Evolutionary conservation across 768 basidiomycete genomes (phyloP).

Genomic region (Naganishia vaughanmartiniae): DNA sequence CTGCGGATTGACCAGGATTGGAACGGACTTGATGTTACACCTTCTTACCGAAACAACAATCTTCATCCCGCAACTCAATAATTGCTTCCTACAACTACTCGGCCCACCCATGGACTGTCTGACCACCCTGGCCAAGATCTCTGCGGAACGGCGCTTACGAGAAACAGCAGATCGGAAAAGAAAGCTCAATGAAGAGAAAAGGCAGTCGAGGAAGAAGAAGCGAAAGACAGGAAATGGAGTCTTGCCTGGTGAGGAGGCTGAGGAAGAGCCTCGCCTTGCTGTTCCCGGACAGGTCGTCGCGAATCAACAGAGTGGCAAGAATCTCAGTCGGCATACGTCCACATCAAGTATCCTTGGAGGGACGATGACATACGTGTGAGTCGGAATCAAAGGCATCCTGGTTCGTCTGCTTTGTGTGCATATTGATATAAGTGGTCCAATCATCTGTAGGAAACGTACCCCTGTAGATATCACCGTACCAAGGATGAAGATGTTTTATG

Average conservation of each 20-base stretch:
- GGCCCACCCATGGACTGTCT: slow-evolving; percentile 66
- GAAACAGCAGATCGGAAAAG: slow-evolving; percentile 22
- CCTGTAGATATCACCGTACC: slow-evolving; percentile 35
- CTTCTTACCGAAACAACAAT: slow-evolving; percentile 64
- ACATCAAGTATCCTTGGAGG: background rate
- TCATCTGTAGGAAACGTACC: slow-evolving; percentile 33
- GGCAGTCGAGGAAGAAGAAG: background rate
- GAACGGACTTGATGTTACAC: slow-evolving; percentile 67
- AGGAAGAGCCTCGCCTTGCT: slow-evolving; percentile 45
- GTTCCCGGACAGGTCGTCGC: slow-evolving; percentile 35
- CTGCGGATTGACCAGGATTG: slow-evolving; percentile 59
- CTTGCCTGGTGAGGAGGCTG: background rate
- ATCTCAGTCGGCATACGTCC: slow-evolving; percentile 7
- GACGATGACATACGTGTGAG: background rate
- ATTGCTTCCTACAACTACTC: slow-evolving; percentile 77
- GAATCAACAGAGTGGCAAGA: background rate
- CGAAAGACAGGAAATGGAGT: background rate
- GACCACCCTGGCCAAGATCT: slow-evolving; percentile 40
- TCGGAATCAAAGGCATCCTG: background rate
- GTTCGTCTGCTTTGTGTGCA: background rate
- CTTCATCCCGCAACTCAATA: slow-evolving; percentile 75
- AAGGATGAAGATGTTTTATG: slow-evolving; percentile 16
- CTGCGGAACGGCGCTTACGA: slow-evolving; percentile 2
- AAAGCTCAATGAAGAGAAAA: slow-evolving; percentile 7
- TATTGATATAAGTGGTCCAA: background rate